Percentiles rank a stretch among this genome's conserved stretches.
Evolutionary conservation across 345 rosid species (phyloP).

Genomic region (Populus deltoides): DNA sequence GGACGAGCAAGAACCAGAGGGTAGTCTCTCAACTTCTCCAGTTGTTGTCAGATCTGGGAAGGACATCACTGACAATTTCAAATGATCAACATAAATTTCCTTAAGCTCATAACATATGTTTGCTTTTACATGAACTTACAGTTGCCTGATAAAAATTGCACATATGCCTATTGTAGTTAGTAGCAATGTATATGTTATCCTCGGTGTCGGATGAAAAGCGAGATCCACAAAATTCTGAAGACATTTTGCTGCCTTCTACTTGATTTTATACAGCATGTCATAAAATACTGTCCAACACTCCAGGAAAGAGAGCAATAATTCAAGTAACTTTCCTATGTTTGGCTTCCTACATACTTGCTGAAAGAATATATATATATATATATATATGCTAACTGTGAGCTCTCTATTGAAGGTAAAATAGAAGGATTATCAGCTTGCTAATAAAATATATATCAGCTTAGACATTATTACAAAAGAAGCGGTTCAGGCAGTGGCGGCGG

Average conservation of each 20-base stretch:
- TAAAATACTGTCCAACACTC: background rate
- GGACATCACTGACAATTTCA: slow-evolving; percentile 18
- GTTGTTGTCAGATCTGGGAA: slow-evolving; percentile 35
- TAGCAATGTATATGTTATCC: background rate
- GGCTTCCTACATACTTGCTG: no score
- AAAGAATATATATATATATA: no score
- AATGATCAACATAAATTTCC: background rate
- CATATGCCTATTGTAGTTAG: background rate
- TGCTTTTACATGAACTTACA: no score
- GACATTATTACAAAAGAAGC: no score
- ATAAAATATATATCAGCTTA: no score
- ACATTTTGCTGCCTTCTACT: background rate
- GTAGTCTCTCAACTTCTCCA: slow-evolving; percentile 30
- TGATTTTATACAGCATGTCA: background rate
- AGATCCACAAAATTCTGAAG: background rate
- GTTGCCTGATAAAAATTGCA: background rate
- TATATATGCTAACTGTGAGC: no score
- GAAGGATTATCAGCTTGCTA: no score
- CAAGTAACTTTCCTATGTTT: no score
- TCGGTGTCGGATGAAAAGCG: background rate
- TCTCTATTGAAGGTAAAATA: no score
- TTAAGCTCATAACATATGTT: background rate
- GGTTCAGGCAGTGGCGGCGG: no score
- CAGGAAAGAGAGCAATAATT: background rate
- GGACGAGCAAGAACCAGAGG: slow-evolving; percentile 13